Conservation (phyloP, 257 asterid genomes). For the Solanum tarapatanum region DNA sequence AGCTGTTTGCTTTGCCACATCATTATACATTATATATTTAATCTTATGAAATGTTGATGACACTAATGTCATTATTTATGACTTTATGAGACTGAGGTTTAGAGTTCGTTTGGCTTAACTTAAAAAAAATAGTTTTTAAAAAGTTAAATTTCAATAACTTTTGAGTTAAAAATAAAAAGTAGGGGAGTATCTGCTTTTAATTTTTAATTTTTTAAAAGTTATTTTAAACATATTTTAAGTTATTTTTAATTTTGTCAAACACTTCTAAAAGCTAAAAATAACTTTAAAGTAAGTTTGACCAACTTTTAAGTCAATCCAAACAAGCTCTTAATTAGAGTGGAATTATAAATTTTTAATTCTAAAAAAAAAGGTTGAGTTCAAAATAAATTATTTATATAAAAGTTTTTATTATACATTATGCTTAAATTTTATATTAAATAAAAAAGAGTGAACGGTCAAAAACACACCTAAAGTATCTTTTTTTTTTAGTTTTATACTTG, state of each 20-base stretch:
- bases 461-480: neutral
- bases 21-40: neutral
- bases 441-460: neutral
- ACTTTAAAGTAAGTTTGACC: neutral
- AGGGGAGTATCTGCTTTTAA: neutral
- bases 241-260: too few species aligned
- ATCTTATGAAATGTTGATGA: neutral
- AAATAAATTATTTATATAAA: too few species aligned
- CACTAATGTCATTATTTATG: neutral
- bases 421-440: too few species aligned
- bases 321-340: neutral
- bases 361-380: too few species aligned
- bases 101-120: neutral
- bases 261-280: neutral
- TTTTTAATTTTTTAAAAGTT: too few species aligned
- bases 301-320: too few species aligned
- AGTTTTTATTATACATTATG: too few species aligned
- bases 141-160: too few species aligned
- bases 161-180: too few species aligned
- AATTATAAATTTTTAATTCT: too few species aligned
- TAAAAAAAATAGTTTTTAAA: too few species aligned
- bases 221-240: too few species aligned
- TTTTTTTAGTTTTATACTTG: neutral
- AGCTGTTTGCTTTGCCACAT: neutral
- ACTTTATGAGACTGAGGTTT: neutral